These are phyloP conservation scores for Aspergillus oerlinghausenensis DNA, from an alignment of 2,329 filamentous ascomycete genomes.

Conservation along the genomic window DNA sequence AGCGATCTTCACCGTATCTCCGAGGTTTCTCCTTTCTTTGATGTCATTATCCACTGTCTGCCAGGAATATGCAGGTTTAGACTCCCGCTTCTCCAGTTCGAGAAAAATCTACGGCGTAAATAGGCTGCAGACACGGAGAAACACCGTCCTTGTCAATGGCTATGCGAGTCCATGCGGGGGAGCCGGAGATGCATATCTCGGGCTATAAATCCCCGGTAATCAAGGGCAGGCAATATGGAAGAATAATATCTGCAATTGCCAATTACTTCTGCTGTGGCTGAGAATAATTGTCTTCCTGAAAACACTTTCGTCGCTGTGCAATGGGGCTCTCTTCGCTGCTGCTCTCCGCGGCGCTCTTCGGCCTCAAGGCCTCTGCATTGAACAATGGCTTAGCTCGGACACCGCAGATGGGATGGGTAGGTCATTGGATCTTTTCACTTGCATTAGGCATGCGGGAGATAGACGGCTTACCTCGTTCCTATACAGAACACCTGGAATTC, in stretches of 20 bases:
- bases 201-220: background rate
- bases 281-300: background rate
- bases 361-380: slow-evolving; percentile 18
- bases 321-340: slow-evolving; percentile 10
- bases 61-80: background rate
- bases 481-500: slow-evolving; percentile 36
- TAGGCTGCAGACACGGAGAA: background rate
- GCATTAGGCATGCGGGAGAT: background rate
- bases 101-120: background rate
- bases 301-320: background rate
- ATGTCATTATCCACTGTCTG: background rate
- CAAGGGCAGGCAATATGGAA: background rate
- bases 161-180: background rate
- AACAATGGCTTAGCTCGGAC: slow-evolving; percentile 41
- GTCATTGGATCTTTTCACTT: slow-evolving; percentile 6
- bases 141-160: background rate
- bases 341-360: slow-evolving; percentile 7
- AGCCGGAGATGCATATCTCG: background rate
- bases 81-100: background rate
- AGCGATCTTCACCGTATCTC: background rate
- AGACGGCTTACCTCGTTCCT: background rate
- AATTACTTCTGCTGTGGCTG: background rate
- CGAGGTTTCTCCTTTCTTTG: background rate
- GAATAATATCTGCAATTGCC: background rate
- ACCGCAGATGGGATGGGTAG: slow-evolving; percentile 41